Conservation (phyloP, 345 rosid species). For the Acer campestre region DNA sequence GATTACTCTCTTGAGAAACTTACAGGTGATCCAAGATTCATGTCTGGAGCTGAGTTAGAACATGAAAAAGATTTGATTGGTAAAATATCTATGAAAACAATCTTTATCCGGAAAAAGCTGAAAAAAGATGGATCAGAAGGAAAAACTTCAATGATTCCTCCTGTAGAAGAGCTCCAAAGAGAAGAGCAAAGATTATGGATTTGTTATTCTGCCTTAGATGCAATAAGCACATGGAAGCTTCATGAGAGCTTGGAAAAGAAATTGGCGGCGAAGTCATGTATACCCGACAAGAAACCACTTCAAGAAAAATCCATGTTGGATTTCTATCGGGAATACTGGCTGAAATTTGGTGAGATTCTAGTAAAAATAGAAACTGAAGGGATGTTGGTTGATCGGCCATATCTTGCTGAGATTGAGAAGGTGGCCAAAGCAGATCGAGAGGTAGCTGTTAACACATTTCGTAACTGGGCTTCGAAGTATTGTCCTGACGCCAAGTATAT, state of each 20-base stretch:
- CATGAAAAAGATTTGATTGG: slow-evolving; percentile 65
- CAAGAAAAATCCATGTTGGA: slow-evolving; percentile 63
- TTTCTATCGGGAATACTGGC: slow-evolving; percentile 78
- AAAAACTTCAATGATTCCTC: slow-evolving; percentile 59
- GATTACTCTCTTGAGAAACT: too few species aligned
- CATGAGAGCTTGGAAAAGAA: slow-evolving; percentile 68
- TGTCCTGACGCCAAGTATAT: slow-evolving; percentile 84
- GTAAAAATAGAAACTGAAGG: slow-evolving; percentile 91
- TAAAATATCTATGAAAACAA: slow-evolving; percentile 85
- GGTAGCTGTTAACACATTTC: slow-evolving; percentile 67
- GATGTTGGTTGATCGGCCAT: slow-evolving; percentile 79
- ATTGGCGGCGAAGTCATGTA: slow-evolving; percentile 59
- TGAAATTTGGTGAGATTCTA: slow-evolving; percentile 85
- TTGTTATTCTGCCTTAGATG: slow-evolving; percentile 89
- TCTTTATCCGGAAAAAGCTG: slow-evolving; percentile 75
- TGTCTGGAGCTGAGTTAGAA: slow-evolving; percentile 20
- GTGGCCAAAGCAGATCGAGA: slow-evolving; percentile 83
- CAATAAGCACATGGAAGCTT: slow-evolving; percentile 84
- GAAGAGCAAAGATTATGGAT: slow-evolving; percentile 79
- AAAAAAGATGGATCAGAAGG: slow-evolving; percentile 95
- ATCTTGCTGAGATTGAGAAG: slow-evolving; percentile 83
- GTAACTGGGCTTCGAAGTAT: slow-evolving; percentile 84
- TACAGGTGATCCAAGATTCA: too few species aligned
- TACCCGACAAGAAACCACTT: slow-evolving; percentile 47
- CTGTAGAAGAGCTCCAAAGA: slow-evolving; percentile 87